These are phyloP conservation scores for Neoboletus brunneissimus DNA, from an alignment of 768 basidiomycete species.

Conservation along the genomic window DNA sequence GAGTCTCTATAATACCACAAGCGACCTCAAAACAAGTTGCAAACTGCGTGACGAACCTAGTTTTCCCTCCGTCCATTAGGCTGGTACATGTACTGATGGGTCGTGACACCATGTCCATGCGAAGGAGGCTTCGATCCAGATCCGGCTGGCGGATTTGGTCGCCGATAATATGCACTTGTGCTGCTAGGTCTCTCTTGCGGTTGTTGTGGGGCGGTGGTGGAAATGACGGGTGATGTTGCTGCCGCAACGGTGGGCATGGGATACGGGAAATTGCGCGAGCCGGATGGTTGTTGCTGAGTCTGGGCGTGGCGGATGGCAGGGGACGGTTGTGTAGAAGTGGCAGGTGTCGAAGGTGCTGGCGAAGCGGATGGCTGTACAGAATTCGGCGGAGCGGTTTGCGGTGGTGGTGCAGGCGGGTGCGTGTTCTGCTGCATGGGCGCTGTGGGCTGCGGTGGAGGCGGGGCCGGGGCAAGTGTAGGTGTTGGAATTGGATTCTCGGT, in stretches of 20 bases:
- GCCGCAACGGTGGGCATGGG: conserved; percentile 74
- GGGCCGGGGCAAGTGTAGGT: conserved; percentile 27
- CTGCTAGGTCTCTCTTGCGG: conserved; percentile 27
- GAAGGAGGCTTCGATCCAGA: conserved; percentile 25
- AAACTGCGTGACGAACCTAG: conserved; percentile 8
- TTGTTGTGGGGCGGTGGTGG: conserved; percentile 40
- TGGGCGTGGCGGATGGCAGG: conserved; percentile 33
- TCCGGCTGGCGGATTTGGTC: conserved; percentile 32
- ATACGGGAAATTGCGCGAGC: conserved; percentile 47
- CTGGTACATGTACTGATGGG: conserved; percentile 47
- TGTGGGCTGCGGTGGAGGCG: conserved; percentile 19
- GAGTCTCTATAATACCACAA: conserved; percentile 4
- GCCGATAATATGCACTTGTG: conserved; percentile 54
- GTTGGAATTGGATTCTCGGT: conserved; percentile 17
- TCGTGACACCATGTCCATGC: conserved; percentile 25
- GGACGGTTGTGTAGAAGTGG: conserved; percentile 35
- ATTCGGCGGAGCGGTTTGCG: conserved; percentile 26
- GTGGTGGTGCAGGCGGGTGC: conserved; percentile 33
- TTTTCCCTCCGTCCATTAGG: conserved; percentile 39
- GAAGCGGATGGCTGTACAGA: conserved; percentile 31
- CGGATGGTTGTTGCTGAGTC: conserved; percentile 28
- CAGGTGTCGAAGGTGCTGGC: conserved; percentile 34
- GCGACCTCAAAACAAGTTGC: conserved; percentile 5
- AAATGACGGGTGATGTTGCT: conserved; percentile 55
- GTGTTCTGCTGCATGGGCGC: conserved; percentile 22